A percentile compares a stretch with the other conserved stretches of the same genome.
Evolutionary conservation across 2,329 filamentous ascomycete genomes (phyloP).

Genomic region (Diaporthe vexans): DNA sequence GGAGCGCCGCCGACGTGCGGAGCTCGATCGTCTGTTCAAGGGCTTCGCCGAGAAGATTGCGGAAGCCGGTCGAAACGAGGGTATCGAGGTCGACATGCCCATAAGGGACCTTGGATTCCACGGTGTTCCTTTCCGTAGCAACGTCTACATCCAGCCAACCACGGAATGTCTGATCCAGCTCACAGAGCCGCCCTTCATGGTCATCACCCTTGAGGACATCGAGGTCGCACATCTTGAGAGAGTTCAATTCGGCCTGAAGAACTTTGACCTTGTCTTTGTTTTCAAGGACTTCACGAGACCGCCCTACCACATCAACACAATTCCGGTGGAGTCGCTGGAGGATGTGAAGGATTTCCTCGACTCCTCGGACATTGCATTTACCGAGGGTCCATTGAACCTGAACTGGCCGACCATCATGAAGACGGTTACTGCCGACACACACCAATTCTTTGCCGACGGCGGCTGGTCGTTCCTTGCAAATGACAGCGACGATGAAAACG

Average conservation of each 20-base stretch:
- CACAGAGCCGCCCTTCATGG: conserved; percentile 96
- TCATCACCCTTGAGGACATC: conserved; percentile 94
- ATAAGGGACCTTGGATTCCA: conserved; percentile 97
- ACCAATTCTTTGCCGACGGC: conserved; percentile 94
- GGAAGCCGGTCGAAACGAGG: conserved; percentile 91
- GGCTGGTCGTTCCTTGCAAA: conserved; percentile 94
- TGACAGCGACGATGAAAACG: conserved; percentile 88
- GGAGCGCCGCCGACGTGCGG: conserved; percentile 89
- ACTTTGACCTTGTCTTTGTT: conserved; percentile 98
- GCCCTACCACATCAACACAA: conserved; percentile 96
- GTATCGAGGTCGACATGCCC: conserved; percentile 94
- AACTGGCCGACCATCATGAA: conserved; percentile 99
- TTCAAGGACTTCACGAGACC: conserved; percentile 97
- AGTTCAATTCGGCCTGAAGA: conserved; percentile 97
- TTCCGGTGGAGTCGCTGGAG: conserved; percentile 94
- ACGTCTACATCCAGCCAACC: conserved; percentile 94
- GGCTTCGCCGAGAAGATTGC: conserved; percentile 97
- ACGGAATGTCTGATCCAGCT: conserved; percentile 98
- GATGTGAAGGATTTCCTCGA: conserved; percentile 98
- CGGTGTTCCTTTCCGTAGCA: conserved; percentile 95
- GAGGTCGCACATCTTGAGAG: conserved; percentile 96
- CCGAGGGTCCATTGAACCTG: conserved; percentile 94
- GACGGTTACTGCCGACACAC: conserved; percentile 93
- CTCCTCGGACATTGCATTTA: conserved; percentile 93
- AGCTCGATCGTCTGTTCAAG: conserved; percentile 96